Evolutionary conservation across 2,329 filamentous ascomycete species (phyloP).

Genomic region (Phialophora tarda): DNA sequence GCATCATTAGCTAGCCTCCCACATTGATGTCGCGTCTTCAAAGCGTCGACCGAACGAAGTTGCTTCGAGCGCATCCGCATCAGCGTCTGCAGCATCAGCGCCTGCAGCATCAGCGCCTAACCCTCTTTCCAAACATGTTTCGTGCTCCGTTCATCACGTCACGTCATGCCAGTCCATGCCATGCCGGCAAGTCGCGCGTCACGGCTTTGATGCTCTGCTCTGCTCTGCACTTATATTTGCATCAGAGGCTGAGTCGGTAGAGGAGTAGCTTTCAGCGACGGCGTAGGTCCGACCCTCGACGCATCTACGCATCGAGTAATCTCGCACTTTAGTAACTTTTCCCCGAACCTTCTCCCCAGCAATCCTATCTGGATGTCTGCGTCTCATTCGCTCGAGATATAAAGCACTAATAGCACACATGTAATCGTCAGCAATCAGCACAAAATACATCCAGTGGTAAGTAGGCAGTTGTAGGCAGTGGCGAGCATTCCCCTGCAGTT

Average conservation of each 20-base stretch:
- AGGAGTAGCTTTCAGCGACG: not conserved
- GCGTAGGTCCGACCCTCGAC: not conserved
- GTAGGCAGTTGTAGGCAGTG: not conserved
- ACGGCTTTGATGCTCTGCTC: not conserved
- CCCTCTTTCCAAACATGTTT: not conserved
- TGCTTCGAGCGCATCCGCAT: not conserved
- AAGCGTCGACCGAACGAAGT: not conserved
- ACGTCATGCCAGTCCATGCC: not conserved
- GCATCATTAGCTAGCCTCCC: not conserved
- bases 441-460: not conserved
- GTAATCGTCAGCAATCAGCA: slow-evolving; percentile 3
- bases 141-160: not conserved
- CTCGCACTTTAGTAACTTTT: not conserved
- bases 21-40: not conserved
- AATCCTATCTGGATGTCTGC: no score
- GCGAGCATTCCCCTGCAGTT: no score
- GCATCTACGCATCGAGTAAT: not conserved
- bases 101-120: not conserved
- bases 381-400: slow-evolving; percentile 37
- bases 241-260: not conserved
- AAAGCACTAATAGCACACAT: slow-evolving; percentile 31
- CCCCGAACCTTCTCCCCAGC: not conserved
- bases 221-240: not conserved
- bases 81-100: not conserved
- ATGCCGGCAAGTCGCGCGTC: not conserved